Percentiles rank a stretch among this genome's conserved stretches.
These are phyloP conservation scores for Meyerozyma elateridarum DNA, from an alignment of 1,139 yeast genomes.

Conservation along the genomic window DNA sequence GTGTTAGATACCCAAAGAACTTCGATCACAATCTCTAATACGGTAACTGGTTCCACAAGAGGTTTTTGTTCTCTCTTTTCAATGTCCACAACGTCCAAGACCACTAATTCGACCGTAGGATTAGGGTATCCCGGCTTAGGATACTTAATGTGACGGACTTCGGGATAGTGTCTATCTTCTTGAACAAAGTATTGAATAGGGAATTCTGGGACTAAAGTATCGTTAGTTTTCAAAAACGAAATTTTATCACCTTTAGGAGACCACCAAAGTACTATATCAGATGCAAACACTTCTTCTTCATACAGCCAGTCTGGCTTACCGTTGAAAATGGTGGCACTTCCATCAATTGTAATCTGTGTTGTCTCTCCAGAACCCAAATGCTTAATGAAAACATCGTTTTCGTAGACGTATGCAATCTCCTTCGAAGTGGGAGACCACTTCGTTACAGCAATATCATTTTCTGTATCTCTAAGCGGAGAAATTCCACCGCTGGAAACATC, in stretches of 20 bases:
- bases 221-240: constrained; percentile 46
- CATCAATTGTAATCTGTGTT: constrained; percentile 46
- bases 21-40: constrained; percentile 23
- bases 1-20: constrained; percentile 40
- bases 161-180: constrained; percentile 40
- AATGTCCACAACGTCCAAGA: constrained; percentile 22
- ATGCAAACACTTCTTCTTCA: constrained; percentile 53
- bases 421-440: constrained; percentile 32
- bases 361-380: constrained; percentile 15
- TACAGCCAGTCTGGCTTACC: constrained; percentile 64
- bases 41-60: neutral
- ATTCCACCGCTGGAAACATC: constrained; percentile 15
- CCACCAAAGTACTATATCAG: constrained; percentile 56
- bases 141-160: constrained; percentile 34
- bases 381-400: constrained; percentile 35
- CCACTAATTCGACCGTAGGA: constrained; percentile 37
- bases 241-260: constrained; percentile 48
- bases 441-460: constrained; percentile 17
- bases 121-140: constrained; percentile 46
- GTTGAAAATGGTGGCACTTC: constrained; percentile 44
- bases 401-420: constrained; percentile 29
- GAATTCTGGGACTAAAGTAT: constrained; percentile 48
- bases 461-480: constrained; percentile 14
- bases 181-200: constrained; percentile 53
- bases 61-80: constrained; percentile 11